Evolutionary conservation across 495 filamentous ascomycete species (phyloP).

Genomic region (Collariella sp.): DNA sequence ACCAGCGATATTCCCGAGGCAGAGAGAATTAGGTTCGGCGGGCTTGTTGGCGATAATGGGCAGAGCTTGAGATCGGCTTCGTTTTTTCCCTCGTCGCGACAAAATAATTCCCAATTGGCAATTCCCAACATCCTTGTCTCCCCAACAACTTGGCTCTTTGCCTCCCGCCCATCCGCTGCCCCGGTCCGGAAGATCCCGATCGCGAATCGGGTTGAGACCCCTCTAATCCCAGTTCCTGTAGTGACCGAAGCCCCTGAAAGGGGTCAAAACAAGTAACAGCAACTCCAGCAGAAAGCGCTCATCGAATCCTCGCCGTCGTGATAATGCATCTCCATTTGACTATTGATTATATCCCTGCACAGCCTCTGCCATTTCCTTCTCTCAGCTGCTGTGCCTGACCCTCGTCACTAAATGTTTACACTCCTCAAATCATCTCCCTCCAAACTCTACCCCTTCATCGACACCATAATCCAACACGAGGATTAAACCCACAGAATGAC

Average conservation of each 20-base stretch:
- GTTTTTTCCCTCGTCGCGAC: constrained; percentile 3
- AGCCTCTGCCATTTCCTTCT: not conserved
- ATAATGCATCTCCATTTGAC: not conserved
- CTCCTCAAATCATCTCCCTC: not conserved
- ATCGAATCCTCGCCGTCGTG: too few species aligned
- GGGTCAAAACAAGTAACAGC: too few species aligned
- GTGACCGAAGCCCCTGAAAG: constrained; percentile 3
- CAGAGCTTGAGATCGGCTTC: not conserved
- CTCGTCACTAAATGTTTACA: constrained; percentile 7
- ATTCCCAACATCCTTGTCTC: not conserved
- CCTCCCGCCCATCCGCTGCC: not conserved
- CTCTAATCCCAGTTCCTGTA: too few species aligned
- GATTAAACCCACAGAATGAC: not conserved
- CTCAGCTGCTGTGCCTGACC: not conserved
- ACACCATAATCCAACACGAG: constrained; percentile 5
- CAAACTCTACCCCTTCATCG: not conserved
- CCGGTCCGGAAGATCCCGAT: constrained; percentile 17
- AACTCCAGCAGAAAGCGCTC: too few species aligned
- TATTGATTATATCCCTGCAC: not conserved
- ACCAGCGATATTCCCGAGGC: not conserved
- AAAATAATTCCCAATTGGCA: not conserved
- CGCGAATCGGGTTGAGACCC: constrained; percentile 12
- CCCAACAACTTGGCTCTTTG: constrained; percentile 8
- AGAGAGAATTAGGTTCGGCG: not conserved
- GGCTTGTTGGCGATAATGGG: not conserved